Percentiles rank a stretch among this genome's conserved stretches.
Evolutionary conservation across 2,329 filamentous ascomycete genomes (phyloP).

Genomic region (Colletotrichum salicis): DNA sequence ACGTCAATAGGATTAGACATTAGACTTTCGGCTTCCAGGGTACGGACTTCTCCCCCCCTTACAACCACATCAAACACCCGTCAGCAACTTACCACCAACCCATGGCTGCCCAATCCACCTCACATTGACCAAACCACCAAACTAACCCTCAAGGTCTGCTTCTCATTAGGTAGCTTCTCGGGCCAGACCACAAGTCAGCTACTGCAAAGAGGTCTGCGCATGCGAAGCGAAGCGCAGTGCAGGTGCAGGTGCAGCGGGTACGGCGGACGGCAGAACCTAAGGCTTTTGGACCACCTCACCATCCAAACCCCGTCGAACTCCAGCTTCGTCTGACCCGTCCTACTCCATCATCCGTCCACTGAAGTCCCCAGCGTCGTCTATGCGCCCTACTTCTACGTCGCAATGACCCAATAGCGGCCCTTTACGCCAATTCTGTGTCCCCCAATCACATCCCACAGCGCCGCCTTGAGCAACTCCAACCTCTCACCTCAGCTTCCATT

Average conservation of each 20-base stretch:
- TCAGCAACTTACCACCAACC: neutral
- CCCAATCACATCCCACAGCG: slow-evolving; percentile 33
- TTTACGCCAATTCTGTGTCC: slow-evolving; percentile 44
- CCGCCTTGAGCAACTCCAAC: slow-evolving; percentile 32
- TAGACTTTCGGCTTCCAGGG: neutral
- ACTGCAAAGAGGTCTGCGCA: neutral
- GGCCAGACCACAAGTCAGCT: too few relatives aligned
- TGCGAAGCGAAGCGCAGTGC: neutral
- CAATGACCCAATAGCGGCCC: slow-evolving; percentile 44
- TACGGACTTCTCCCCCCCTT: neutral
- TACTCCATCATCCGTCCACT: slow-evolving; percentile 21
- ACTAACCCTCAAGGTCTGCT: neutral
- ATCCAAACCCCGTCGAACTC: neutral
- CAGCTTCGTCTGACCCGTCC: neutral
- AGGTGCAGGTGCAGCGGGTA: neutral
- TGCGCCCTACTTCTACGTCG: slow-evolving; percentile 24
- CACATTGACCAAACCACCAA: neutral
- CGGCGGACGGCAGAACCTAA: neutral
- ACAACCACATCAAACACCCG: neutral
- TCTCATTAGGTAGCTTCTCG: too few relatives aligned
- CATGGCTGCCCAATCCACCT: too few relatives aligned
- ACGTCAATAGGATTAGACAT: neutral
- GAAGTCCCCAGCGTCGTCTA: slow-evolving; percentile 26
- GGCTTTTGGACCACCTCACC: neutral
- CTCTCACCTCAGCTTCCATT: slow-evolving; percentile 17